phyloP scores from a whole-genome alignment of 2,329 filamentous ascomycete genomes.

The Cytospora paraplurivora region DNA sequence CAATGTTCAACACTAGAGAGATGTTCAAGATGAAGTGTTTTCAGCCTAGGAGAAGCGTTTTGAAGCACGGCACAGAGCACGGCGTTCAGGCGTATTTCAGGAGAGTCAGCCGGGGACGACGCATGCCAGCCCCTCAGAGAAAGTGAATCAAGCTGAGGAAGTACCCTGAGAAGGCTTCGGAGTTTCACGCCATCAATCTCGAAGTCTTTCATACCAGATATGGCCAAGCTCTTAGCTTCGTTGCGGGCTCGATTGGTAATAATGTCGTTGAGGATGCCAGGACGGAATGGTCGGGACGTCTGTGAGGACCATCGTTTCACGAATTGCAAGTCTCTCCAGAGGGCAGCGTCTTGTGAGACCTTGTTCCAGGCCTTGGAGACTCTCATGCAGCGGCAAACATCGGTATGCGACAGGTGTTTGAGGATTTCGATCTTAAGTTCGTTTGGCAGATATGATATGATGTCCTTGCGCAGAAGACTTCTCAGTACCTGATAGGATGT shows the following conservation, averaged over 20 bases:
- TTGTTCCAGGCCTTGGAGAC: constrained; percentile 23
- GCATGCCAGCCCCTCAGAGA: neutral
- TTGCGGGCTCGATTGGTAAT: constrained; percentile 1
- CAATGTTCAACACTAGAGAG: neutral
- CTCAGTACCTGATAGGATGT: constrained; percentile 5
- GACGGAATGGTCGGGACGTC: neutral
- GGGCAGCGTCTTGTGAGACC: constrained; percentile 4
- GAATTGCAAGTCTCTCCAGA: constrained; percentile 22
- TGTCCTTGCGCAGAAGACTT: constrained; percentile 17
- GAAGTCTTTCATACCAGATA: constrained; percentile 13
- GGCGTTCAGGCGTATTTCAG: neutral
- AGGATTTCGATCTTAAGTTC: constrained; percentile 19
- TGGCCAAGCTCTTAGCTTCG: constrained; percentile 11
- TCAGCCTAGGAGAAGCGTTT: constrained; percentile 6
- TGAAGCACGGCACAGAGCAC: neutral
- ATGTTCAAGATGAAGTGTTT: neutral
- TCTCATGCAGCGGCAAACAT: constrained; percentile 24
- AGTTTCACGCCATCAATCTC: constrained; percentile 5
- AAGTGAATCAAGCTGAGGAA: constrained; percentile 9
- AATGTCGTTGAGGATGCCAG: neutral
- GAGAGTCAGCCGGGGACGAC: too few species aligned
- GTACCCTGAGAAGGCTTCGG: constrained; percentile 4
- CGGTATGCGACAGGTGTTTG: neutral
- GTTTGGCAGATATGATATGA: constrained; percentile 5
- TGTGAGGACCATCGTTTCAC: neutral